Percentiles rank a stretch among this genome's conserved stretches.
Evolutionary conservation across 1,284 basidiomycete species (phyloP).

Genomic region (Ganoderma multipileum): DNA sequence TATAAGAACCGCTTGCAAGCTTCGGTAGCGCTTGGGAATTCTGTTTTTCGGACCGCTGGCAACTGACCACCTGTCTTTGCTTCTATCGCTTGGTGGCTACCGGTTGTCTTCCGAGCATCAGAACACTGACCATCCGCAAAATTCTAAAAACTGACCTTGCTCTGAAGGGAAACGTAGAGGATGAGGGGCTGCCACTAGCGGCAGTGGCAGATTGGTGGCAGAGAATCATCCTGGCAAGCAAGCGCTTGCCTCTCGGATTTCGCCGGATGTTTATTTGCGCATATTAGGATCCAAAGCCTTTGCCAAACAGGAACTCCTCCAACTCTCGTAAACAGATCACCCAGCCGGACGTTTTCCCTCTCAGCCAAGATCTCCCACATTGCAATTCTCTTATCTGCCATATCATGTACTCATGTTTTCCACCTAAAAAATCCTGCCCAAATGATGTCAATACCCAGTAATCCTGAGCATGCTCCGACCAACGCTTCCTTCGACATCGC

Average conservation of each 20-base stretch:
- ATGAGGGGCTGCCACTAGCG: neutral
- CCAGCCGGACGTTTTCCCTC: neutral
- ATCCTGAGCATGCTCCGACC: neutral
- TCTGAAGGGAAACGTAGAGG: neutral
- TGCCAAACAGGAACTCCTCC: conserved; percentile 22
- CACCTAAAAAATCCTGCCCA: too few species aligned
- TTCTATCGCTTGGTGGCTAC: neutral
- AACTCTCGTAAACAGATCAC: neutral
- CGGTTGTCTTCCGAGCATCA: neutral
- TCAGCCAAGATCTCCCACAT: neutral
- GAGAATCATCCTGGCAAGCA: too few species aligned
- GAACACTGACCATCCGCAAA: neutral
- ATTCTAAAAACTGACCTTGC: neutral
- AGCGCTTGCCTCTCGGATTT: neutral
- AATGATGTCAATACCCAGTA: too few species aligned
- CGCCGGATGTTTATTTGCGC: conserved; percentile 29
- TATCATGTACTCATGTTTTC: too few species aligned
- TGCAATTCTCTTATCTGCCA: too few species aligned
- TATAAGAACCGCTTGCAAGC: neutral
- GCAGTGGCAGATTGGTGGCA: too few species aligned
- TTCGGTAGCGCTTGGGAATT: neutral
- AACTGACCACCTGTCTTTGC: neutral
- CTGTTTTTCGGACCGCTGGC: neutral
- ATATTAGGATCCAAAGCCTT: conserved; percentile 35
- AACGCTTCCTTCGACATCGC: neutral